A percentile compares a stretch with the other conserved stretches of the same genome.
Evolutionary conservation across 1,284 basidiomycete species (phyloP).

Genomic region (Ceratobasidium sp.): DNA sequence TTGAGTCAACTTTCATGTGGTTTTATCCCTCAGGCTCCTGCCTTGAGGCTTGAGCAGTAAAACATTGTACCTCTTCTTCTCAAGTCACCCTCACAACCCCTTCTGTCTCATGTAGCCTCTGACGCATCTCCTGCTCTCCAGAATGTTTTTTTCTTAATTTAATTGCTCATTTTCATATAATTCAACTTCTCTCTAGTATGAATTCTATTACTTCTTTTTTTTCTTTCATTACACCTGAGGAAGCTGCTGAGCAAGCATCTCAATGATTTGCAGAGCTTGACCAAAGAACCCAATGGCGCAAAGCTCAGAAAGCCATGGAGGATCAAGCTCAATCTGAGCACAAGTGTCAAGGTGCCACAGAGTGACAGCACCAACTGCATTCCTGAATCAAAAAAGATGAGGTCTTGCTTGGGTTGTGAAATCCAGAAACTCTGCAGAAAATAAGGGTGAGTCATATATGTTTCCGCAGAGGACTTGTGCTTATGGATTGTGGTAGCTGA

Average conservation of each 20-base stretch:
- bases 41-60: not conserved
- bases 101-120: slow-evolving; percentile 1
- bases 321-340: not conserved
- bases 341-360: not conserved
- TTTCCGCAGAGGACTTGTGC: not conserved
- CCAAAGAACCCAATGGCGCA: not conserved
- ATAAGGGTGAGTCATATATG: not conserved
- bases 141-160: not conserved
- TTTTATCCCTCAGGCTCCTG: slow-evolving; percentile 9
- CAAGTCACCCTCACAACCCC: not conserved
- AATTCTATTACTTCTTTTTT: slow-evolving; percentile 8
- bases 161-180: not conserved
- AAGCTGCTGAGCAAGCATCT: not conserved
- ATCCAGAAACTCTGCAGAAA: not conserved
- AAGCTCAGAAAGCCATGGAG: not conserved
- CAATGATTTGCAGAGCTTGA: not conserved
- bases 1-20: not conserved
- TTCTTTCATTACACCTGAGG: not conserved
- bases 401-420: not conserved
- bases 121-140: not conserved
- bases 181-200: not conserved
- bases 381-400: not conserved
- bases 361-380: not conserved
- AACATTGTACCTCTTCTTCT: not conserved
- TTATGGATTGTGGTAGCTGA: not conserved